phyloP scores from a whole-genome alignment of 176 grass and related monocot genomes.

The Phyllostachys edulis region DNA sequence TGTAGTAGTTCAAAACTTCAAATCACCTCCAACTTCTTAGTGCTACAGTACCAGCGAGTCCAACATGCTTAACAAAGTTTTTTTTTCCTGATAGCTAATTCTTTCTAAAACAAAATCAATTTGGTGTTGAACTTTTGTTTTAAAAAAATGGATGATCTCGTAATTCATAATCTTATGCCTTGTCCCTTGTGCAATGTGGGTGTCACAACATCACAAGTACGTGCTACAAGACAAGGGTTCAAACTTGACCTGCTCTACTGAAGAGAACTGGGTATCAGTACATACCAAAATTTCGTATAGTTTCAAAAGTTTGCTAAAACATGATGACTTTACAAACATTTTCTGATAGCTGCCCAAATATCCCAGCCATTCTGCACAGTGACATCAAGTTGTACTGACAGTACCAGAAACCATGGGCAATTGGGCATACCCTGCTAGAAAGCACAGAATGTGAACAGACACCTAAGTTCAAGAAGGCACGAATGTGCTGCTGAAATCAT shows the following conservation, averaged over 20 bases:
- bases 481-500: constrained; percentile 22
- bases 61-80: background rate
- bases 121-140: background rate
- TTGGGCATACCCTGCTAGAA: constrained; percentile 32
- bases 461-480: background rate
- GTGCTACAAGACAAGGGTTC: background rate
- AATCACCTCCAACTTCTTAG: constrained; percentile 3
- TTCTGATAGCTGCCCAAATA: constrained; percentile 15
- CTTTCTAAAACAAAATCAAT: background rate
- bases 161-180: constrained; percentile 6
- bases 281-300: constrained; percentile 32
- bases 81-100: background rate
- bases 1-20: background rate
- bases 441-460: constrained; percentile 23
- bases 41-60: background rate
- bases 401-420: constrained; percentile 24
- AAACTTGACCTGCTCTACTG: constrained; percentile 1
- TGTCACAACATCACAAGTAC: background rate
- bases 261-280: constrained; percentile 16
- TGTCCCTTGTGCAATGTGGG: background rate
- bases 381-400: constrained; percentile 13
- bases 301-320: constrained; percentile 36
- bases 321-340: constrained; percentile 26
- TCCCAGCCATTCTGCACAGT: constrained; percentile 29
- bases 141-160: background rate